phyloP scores from a whole-genome alignment of 768 basidiomycete species.

The Lanmaoa pseudosensibilis region DNA sequence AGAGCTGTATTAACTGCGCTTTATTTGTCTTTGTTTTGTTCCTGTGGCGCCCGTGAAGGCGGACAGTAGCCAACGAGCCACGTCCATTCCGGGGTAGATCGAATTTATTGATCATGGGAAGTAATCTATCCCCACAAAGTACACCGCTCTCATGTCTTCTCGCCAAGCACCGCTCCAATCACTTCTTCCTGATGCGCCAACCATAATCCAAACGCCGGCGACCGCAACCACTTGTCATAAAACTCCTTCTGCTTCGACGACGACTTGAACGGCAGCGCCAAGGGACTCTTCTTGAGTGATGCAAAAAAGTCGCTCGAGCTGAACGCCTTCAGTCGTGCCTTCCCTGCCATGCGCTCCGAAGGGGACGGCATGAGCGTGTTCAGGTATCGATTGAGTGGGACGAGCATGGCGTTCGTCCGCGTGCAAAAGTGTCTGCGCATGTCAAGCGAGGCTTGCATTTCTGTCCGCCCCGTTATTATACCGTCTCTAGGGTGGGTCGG shows the following conservation, averaged over 20 bases:
- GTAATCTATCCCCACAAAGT: not conserved
- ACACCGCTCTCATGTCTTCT: slow-evolving; percentile 6
- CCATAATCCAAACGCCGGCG: slow-evolving; percentile 79
- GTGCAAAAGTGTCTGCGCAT: slow-evolving; percentile 82
- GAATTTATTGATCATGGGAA: not conserved
- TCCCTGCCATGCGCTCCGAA: slow-evolving; percentile 37
- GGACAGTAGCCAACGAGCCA: too few relatives aligned
- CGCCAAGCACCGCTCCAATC: slow-evolving; percentile 54
- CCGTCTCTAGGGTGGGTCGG: not conserved
- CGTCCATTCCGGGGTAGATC: not conserved
- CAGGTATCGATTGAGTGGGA: slow-evolving; percentile 90
- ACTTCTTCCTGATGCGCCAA: slow-evolving; percentile 73
- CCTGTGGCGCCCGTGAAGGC: slow-evolving; percentile 21
- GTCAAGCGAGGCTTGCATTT: slow-evolving; percentile 58
- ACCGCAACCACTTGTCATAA: slow-evolving; percentile 75
- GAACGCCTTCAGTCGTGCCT: slow-evolving; percentile 63
- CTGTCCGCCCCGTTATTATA: slow-evolving; percentile 34
- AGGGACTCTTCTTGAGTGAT: slow-evolving; percentile 69
- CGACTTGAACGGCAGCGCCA: slow-evolving; percentile 73
- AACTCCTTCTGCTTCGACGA: slow-evolving; percentile 65
- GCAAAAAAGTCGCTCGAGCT: slow-evolving; percentile 66
- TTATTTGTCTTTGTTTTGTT: slow-evolving; percentile 29
- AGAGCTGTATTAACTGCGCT: slow-evolving; percentile 15
- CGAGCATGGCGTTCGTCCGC: slow-evolving; percentile 81
- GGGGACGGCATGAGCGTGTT: slow-evolving; percentile 81